Evolutionary conservation across 1,284 basidiomycete genomes (phyloP).

Genomic region (Porodaedalea pini): DNA sequence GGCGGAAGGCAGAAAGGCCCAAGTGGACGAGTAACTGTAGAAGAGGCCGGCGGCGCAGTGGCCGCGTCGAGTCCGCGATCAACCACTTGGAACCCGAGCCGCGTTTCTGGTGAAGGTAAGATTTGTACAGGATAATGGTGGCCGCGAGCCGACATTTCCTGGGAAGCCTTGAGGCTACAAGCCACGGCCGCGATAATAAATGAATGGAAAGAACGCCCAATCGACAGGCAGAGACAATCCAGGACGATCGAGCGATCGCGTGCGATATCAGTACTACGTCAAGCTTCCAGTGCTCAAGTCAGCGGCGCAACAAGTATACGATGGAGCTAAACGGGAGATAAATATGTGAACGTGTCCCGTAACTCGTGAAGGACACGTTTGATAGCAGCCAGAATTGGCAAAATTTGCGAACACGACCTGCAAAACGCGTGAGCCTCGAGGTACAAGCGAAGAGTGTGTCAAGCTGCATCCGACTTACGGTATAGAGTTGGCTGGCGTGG

Average conservation of each 20-base stretch:
- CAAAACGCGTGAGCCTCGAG: constrained; percentile 20
- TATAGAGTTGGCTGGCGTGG: background rate
- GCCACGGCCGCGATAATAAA: background rate
- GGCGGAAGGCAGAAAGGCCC: constrained; percentile 12
- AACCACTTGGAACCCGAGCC: constrained; percentile 7
- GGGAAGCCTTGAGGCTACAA: constrained; percentile 6
- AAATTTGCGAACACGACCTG: constrained; percentile 18
- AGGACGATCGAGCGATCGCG: constrained; percentile 9
- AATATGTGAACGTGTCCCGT: background rate
- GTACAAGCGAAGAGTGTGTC: background rate
- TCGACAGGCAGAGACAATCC: constrained; percentile 6
- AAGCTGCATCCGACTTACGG: background rate
- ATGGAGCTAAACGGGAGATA: background rate
- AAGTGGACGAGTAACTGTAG: background rate
- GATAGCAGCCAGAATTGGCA: constrained; percentile 2
- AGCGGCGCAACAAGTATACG: background rate
- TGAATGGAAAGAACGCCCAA: background rate
- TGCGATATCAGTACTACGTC: constrained; percentile 1
- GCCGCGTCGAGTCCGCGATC: constrained; percentile 4
- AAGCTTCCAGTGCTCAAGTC: background rate
- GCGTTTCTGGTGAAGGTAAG: constrained; percentile 5
- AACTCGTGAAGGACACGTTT: background rate
- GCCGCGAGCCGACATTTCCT: constrained; percentile 12
- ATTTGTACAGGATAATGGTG: constrained; percentile 4
- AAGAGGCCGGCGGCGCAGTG: background rate